Conservation (phyloP, 441 rosid species). For the Populus hybrid region DNA sequence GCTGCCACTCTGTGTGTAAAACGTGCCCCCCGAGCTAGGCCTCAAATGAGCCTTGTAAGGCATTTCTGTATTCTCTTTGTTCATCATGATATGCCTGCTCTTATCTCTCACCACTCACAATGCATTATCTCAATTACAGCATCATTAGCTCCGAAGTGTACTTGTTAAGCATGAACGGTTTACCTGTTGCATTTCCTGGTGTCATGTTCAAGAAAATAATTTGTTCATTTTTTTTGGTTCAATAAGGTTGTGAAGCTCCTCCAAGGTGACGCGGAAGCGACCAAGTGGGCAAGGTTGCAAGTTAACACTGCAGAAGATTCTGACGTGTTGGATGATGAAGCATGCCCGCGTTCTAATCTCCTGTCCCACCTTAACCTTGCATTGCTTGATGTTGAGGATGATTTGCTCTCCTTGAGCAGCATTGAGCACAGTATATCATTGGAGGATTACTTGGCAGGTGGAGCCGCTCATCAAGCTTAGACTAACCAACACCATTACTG, state of each 20-base stretch:
- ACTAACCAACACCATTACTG: conserved; percentile 23
- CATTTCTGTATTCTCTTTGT: not conserved
- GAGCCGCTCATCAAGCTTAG: conserved; percentile 64
- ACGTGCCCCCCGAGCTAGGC: conserved; percentile 57
- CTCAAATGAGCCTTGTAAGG: conserved; percentile 65
- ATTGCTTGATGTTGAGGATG: conserved; percentile 75
- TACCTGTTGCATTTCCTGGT: not conserved
- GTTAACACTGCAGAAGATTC: conserved; percentile 42
- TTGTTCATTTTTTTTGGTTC: not conserved
- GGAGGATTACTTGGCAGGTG: conserved; percentile 70
- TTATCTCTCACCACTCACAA: not conserved
- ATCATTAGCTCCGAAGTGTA: not conserved
- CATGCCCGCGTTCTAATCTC: conserved; percentile 50
- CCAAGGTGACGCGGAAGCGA: conserved; percentile 71
- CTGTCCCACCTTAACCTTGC: conserved; percentile 84
- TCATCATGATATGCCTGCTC: not conserved
- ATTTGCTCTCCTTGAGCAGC: conserved; percentile 62
- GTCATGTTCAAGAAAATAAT: not conserved
- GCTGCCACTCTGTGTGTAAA: conserved; percentile 80
- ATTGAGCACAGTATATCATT: conserved; percentile 54
- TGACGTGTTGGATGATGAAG: conserved; percentile 36
- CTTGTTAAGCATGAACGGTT: not conserved
- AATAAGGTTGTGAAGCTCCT: conserved; percentile 70
- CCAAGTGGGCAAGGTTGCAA: conserved; percentile 67
- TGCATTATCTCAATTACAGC: not conserved